Evolutionary conservation across 306 rosid genomes (phyloP), one percentile per base, ranked within the genome.

Genomic region (Cucumis cinereus): DNA sequence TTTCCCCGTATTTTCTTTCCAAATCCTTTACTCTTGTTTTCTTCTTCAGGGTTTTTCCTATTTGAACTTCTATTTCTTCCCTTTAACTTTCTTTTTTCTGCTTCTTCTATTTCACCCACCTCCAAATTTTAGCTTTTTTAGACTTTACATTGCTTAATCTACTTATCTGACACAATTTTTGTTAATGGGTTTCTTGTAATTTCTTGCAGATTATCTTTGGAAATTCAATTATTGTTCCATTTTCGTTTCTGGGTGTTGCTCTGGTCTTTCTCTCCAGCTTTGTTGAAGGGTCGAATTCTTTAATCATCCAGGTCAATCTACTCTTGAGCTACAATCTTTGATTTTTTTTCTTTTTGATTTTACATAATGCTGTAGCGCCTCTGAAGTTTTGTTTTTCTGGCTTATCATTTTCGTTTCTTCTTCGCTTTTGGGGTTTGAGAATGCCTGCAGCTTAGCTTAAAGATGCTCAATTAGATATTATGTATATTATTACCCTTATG

Each of bases 341-440:
- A 47, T 45, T 47, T 22, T 26, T 26, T 30, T 14, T 70, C 59
- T 49, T 71, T 15, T 47, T 26, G 17, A 16, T 71, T 62, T 62
- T 49, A 14, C 36, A 8, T 30, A 49, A 49, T 71, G 33, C 54
- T n/a, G n/a, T n/a, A n/a, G n/a, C n/a, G n/a, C n/a, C n/a, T 70
- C 14, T 24, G 53, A 45, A 6, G 13, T 69, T 23, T 22, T 13
- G 0, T 70, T 24, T 70, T 26, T 67, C 2, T 68, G 10, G 47
- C 73, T 19, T 66, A 3, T n/a, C 30, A 4, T 20, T 20, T 66
- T 66, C 16, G 47, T 66, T 66, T n/a, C 30, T 38, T 66, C 73
- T 35, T 66, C 52, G n/a, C 73, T 68, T 68, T 69, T 68, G 74
- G 74, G 20, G 74, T 43, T 69, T 69, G 17, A 15, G 55, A 45